Evolutionary conservation across 371 early-diverging fungal genomes (phyloP), one percentile per base, ranked within the genome.

Genomic region (Basidiobolus meristosporus): DNA sequence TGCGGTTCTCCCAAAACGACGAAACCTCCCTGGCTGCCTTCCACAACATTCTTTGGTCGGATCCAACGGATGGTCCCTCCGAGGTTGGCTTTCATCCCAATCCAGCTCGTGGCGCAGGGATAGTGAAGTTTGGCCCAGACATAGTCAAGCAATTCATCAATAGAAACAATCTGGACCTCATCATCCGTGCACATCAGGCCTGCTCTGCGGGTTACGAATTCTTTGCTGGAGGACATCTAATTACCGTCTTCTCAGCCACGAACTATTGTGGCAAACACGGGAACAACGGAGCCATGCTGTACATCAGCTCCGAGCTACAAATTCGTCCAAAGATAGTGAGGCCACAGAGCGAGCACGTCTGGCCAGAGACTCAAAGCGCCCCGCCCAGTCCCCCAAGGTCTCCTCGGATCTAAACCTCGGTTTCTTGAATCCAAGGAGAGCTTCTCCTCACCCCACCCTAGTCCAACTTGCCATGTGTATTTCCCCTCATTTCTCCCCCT

Each of bases 201-300:
- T 90, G 90, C 16, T 85, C 90, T 56, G 90, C 91, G 48, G 97
- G 97, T 12, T 90, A 89, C 57, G 89, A 93, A 56, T 95, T 91
- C 53, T 87, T 84, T 63, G 79, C 85, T 33, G 80, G 88, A 57
- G 72, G 93, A 40, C 81, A 93, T 54, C 59, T 96, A 39, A 88
- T 90, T 1, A 96, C 95, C 1, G 53, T 96, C 39, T 96, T 93
- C 52, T 85, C 85, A 20, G 93, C 92, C 14, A 93, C 95, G 36
- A 92, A 92, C 57, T 93, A 91, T 56, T 91, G 91, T 57, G 90
- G 90, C 38, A 89, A 87, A 64, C 91, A 89, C 49, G 90, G 86
- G 48, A 93, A 91, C 56, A 82, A 90, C 2, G 98, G 91, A 10
- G 97, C 93, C 3, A 90, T 98, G 73, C 91, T 98, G 95, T n/a